Base-by-base conservation (phyloP, 768 basidiomycete species). In the Myochromella boudieri region DNA sequence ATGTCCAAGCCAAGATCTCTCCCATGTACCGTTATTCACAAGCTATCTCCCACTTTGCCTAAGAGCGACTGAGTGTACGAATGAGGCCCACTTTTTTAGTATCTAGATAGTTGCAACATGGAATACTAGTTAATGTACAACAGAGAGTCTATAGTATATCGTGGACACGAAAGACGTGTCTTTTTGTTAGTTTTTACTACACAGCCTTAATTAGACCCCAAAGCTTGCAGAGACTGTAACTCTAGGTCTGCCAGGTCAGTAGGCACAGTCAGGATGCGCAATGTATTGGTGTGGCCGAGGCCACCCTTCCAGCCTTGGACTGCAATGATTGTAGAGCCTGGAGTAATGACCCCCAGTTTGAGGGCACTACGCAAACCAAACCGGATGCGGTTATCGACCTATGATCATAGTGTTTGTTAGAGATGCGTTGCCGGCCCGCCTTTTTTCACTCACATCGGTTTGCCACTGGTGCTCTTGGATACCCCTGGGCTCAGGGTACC, bases 241-340 rank as follows among this genome's bases (percentile, higher is more conserved):
- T 86, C 82, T 42, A 94, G 69, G 64, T 94, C 91, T 41, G 85
- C 87, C 27, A 68, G 52, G 58, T 92, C 88, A 18, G 87, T 91
- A 14, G 91, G 91, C 36, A 93, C 91, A 32, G 81, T 82, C 56
- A 94, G 68, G 51, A 94, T 79, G 41, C 91, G 85, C 47, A 94
- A 72, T 10, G 91, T 93, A 76, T 95, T 94, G 55, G 92, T 95
- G 71, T 97, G 93, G 26, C 94, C 95, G 36, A 97, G 81, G 48
- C 97, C 97, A 34, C 94, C 91, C 73, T 94, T 95, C 95, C 95
- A 99, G n/a, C 97, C 97, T 68, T 98, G 97, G 4, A 99, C 88
- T 38, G 95, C 95, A 53, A 98, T 76, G 61, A 99, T 80, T 20
- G 94, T 91, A 43, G 84, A 84, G 44, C 92, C 91, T 28, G 91